Base-by-base conservation (phyloP, 2,329 filamentous ascomycete species). In the Monilinia polystroma region DNA sequence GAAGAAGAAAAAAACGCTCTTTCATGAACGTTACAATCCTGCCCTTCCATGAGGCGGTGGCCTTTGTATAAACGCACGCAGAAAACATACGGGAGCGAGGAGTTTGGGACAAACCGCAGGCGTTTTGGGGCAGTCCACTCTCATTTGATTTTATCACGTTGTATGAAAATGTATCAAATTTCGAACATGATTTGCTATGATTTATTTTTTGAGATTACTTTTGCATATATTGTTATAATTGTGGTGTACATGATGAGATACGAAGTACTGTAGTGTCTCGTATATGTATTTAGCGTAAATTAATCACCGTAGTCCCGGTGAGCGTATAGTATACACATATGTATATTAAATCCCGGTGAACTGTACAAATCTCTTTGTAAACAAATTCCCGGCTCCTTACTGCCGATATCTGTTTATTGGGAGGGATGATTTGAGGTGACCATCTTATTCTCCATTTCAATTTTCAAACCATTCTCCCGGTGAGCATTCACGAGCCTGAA, bases 1-100 rank as follows among this genome's bases (percentile, higher is more conserved):
- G 5, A 23, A 23, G 35, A 10, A 18, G 23, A 41, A 55, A 43
- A 23, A 35, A 38, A 35, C 26, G 18, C 51, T 63, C 51, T 63
- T 59, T 49, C 43, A 52, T 14, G 64, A 41, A 51, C 32, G 58
- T 59, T 32, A 23, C 47, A 20, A 43, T 52, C 45, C n/a, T 64
- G 35, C 63, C 64, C 57, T 64, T 56, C 68, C 54, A 56, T 69
- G 59, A 54, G 63, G 63, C 60, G 56, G 20, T 47, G 45, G 53
- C 64, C 66, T 69, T 66, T 72, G 72, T 74, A 73, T 68, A 4
- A 62, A 62, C 62, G 23, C 32, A 66, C 49, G 41, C 51, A 47
- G 71, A 69, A 66, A 63, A 67, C 51, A 69, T 67, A 60, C 68
- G 69, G 70, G 70, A 75, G 72, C 72, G 72, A 69, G 73, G 73